Base-by-base conservation (phyloP, 371 early-diverging fungal genomes). In the Gilbertella persicaria region DNA sequence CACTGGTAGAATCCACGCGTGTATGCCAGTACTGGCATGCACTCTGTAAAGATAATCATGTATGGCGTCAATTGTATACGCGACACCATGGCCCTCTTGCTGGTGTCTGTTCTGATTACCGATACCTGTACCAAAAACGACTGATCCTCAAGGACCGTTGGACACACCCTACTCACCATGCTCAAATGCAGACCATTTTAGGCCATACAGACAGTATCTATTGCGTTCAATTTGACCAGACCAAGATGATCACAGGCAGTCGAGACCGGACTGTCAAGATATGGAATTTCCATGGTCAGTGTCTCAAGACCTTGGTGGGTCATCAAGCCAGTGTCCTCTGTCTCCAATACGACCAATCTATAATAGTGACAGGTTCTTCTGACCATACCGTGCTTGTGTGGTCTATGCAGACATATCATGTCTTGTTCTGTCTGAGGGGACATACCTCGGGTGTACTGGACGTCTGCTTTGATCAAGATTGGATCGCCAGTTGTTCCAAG, bases 121-220 rank as follows among this genome's bases (percentile, higher is more conserved):
- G n/a, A n/a, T n/a, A n/a, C n/a, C n/a, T n/a, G n/a, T n/a, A n/a
- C n/a, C n/a, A n/a, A n/a, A n/a, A n/a, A n/a, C n/a, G n/a, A 41
- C 47, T 3, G 37, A 46, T 33, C 51, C 21, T 25, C 33, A 20
- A 1, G 23, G 21, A 55, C 0, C 44, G 61, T 14, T 68, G 68
- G 68, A 49, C 53, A 4, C 45, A 5, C 16, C 23, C 16, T 40
- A 48, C 5, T 9, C 20, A 10, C 8, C 40, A 16, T 2, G 53
- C 53, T 21, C 28, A 44, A 36, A 45, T 52, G 21, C 39, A 49
- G 14, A 60, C 49, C 13, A 68, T 87, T 6, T 39, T 58, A 3
- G 94, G 97, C 2, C 99, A 99, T 63, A 54, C 60, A 6, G 99
- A 97, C 58, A 85, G 91, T 48, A 91, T 99, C 13, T 93, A 98